Percentiles rank a stretch among this genome's conserved stretches.
phyloP scores from a whole-genome alignment of 2,329 filamentous ascomycete species.

The Verticillium longisporum region DNA sequence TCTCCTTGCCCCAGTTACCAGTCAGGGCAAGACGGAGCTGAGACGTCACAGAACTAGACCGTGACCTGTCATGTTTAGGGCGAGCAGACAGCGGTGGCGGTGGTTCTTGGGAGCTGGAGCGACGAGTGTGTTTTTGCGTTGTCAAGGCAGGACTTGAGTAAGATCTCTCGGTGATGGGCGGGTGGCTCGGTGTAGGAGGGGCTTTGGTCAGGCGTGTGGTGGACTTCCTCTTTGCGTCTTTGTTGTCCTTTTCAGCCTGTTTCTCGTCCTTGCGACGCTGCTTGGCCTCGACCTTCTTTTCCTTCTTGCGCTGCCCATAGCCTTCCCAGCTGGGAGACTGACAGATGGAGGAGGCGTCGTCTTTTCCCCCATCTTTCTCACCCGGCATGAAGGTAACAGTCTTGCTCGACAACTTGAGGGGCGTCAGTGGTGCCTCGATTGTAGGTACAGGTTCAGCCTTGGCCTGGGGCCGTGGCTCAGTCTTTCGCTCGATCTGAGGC shows the following conservation, averaged over 20 bases:
- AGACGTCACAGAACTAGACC: constrained; percentile 11
- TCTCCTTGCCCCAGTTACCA: constrained; percentile 5
- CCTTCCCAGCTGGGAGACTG: constrained; percentile 58
- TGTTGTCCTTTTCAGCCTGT: constrained; percentile 25
- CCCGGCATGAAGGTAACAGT: constrained; percentile 30
- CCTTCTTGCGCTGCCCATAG: constrained; percentile 45
- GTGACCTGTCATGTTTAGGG: constrained; percentile 5
- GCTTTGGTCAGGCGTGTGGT: constrained; percentile 29
- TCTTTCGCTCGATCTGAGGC: not conserved
- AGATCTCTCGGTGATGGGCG: not conserved
- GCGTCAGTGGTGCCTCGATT: constrained; percentile 11
- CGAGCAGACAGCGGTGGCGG: constrained; percentile 1
- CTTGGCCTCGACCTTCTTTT: constrained; percentile 38
- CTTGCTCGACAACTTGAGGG: constrained; percentile 24
- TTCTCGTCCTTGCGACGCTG: constrained; percentile 35
- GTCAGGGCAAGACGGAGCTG: constrained; percentile 3
- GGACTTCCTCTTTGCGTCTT: constrained; percentile 25
- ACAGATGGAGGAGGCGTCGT: constrained; percentile 44
- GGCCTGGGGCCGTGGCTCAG: not conserved
- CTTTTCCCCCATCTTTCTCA: constrained; percentile 23
- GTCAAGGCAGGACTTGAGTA: not conserved
- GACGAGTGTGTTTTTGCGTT: not conserved
- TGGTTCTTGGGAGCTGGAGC: not conserved
- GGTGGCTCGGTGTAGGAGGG: constrained; percentile 15
- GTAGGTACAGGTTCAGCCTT: constrained; percentile 9